Evolutionary conservation across 768 basidiomycete genomes (phyloP).

Genomic region (Harrya chromipes): DNA sequence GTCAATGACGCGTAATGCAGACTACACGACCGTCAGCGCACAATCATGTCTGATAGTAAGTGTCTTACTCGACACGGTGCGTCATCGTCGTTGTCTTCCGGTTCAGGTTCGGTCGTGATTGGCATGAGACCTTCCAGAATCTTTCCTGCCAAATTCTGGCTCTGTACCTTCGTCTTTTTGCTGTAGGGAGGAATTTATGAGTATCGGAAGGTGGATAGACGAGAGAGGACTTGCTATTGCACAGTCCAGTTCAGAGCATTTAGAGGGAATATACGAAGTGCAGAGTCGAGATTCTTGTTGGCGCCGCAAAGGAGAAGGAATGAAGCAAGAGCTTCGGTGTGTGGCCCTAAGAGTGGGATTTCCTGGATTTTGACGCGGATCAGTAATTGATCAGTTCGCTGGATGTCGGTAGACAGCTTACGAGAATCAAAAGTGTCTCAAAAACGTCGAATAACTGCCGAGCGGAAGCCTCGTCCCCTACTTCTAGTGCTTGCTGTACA

Average conservation of each 20-base stretch:
- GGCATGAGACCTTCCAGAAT: conserved; percentile 94
- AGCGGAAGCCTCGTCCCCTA: conserved; percentile 75
- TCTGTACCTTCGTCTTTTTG: conserved; percentile 95
- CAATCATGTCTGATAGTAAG: not conserved
- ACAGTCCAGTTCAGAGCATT: conserved; percentile 97
- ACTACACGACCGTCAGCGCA: conserved; percentile 41
- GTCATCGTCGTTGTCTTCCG: conserved; percentile 90
- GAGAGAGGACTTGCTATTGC: conserved; percentile 66
- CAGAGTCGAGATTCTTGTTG: conserved; percentile 70
- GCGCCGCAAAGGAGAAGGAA: conserved; percentile 86
- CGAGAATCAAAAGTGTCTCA: conserved; percentile 92
- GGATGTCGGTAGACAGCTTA: conserved; percentile 32
- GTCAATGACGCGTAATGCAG: conserved; percentile 93
- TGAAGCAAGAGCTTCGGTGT: conserved; percentile 81
- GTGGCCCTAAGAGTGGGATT: conserved; percentile 87
- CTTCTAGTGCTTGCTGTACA: conserved; percentile 77
- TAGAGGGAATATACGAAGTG: conserved; percentile 84
- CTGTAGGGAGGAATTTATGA: conserved; percentile 36
- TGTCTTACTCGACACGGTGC: conserved; percentile 81
- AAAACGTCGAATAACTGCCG: conserved; percentile 93
- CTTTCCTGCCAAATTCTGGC: conserved; percentile 72
- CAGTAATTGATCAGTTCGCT: not conserved
- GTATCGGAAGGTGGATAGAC: not conserved
- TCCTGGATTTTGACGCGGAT: conserved; percentile 50
- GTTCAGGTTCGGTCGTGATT: conserved; percentile 90